Conservation (phyloP, 441 rosid species). For the Bruguiera hainesii region DNA sequence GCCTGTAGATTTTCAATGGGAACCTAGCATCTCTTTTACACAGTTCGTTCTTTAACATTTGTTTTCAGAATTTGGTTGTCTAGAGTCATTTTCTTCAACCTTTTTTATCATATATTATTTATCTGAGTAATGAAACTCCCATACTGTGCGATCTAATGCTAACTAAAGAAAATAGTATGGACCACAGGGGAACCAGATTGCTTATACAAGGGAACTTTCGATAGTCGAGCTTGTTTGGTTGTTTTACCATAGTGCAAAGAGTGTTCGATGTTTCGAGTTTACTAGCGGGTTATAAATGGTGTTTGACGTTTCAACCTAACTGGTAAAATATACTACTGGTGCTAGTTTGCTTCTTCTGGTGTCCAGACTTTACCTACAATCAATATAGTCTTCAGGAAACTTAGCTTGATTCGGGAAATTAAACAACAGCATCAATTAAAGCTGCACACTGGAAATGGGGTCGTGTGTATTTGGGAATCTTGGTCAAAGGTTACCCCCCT, state of each 20-base stretch:
- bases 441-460: slow-evolving; percentile 31
- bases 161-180: not conserved
- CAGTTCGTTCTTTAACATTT: too few species aligned
- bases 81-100: not conserved
- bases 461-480: slow-evolving; percentile 31
- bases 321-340: slow-evolving; percentile 25
- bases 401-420: slow-evolving; percentile 53
- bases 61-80: not conserved
- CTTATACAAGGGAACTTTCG: slow-evolving; percentile 36
- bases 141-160: too few species aligned
- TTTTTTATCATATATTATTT: not conserved
- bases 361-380: slow-evolving; percentile 37
- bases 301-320: slow-evolving; percentile 41
- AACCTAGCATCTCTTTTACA: slow-evolving; percentile 24
- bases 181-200: slow-evolving; percentile 39
- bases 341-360: slow-evolving; percentile 31
- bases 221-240: slow-evolving; percentile 30
- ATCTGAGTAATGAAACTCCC: too few species aligned
- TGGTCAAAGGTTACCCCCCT: slow-evolving; percentile 34
- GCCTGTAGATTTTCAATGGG: slow-evolving; percentile 16
- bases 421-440: slow-evolving; percentile 37
- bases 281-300: slow-evolving; percentile 19
- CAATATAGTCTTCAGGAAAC: slow-evolving; percentile 27
- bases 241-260: slow-evolving; percentile 23
- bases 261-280: not conserved